Conservation (phyloP, 2,329 filamentous ascomycete genomes). For the Hawksworthiomyces lignivorus region DNA sequence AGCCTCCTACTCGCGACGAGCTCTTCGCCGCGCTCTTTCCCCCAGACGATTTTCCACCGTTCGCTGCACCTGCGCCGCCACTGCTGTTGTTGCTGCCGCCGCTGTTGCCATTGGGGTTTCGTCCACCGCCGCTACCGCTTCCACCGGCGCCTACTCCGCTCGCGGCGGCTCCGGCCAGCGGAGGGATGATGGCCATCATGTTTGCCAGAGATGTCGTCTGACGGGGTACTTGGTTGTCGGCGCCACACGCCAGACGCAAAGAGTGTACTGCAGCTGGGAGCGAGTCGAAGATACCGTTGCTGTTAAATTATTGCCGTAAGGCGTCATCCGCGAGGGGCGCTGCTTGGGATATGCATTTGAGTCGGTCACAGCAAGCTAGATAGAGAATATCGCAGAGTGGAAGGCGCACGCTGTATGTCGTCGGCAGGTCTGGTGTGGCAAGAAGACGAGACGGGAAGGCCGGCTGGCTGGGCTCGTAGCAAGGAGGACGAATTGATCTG, state of each 20-base stretch:
- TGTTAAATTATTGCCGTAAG: too few species aligned
- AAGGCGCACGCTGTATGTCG: too few species aligned
- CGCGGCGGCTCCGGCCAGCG: constrained; percentile 2
- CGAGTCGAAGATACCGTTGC: too few species aligned
- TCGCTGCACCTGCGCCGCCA: not conserved
- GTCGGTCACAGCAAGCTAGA: too few species aligned
- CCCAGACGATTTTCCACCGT: constrained; percentile 1
- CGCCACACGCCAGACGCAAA: too few species aligned
- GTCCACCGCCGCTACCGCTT: constrained; percentile 3
- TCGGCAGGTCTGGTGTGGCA: too few species aligned
- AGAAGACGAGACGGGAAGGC: not conserved
- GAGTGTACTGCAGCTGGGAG: too few species aligned
- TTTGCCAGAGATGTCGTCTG: not conserved
- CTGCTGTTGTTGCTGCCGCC: constrained; percentile 1
- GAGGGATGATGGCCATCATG: constrained; percentile 15
- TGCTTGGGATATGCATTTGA: constrained; percentile 12
- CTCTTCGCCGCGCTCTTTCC: constrained; percentile 20
- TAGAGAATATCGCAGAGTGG: not conserved
- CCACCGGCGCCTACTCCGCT: not conserved
- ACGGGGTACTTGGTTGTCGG: too few species aligned
- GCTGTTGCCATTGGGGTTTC: not conserved
- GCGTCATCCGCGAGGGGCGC: constrained; percentile 13
- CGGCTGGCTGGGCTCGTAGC: constrained; percentile 5
- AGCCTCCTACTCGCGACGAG: constrained; percentile 24
- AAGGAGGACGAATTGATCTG: too few species aligned